Conservation (phyloP, 2,329 filamentous ascomycete species). For the Xylariaceae sp. region DNA sequence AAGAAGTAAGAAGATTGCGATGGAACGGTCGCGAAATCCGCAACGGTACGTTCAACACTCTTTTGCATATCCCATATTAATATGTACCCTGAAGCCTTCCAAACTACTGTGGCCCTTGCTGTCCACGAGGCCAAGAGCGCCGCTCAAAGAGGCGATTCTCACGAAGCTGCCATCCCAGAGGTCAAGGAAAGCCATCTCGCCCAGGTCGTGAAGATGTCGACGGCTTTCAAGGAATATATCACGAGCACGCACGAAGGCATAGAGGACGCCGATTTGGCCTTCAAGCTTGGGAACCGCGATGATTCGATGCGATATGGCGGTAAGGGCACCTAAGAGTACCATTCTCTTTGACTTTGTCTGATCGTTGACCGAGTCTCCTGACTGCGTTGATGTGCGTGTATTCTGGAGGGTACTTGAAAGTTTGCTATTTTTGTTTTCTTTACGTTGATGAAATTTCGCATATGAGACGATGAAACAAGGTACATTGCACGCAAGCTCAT, state of each 20-base stretch:
- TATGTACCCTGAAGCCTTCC: constrained; percentile 8
- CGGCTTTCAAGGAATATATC: constrained; percentile 15
- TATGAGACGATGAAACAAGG: no score
- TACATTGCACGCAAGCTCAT: no score
- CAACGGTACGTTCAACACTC: constrained; percentile 1
- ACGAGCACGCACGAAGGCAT: constrained; percentile 9
- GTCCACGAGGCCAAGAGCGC: constrained; percentile 8
- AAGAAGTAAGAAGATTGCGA: background rate
- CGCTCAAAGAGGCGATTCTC: constrained; percentile 1
- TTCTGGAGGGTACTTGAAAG: no score
- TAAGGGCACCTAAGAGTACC: no score
- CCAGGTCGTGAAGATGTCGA: constrained; percentile 14
- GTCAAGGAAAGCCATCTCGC: constrained; percentile 13
- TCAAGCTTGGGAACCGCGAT: constrained; percentile 5
- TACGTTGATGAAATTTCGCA: no score
- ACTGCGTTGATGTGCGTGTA: no score
- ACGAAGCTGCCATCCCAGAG: constrained; percentile 10
- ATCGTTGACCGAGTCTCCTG: no score
- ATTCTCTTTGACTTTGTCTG: no score
- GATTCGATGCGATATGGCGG: no score
- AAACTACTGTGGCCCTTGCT: constrained; percentile 17
- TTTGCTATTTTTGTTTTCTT: no score
- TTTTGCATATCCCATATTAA: background rate
- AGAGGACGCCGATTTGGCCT: constrained; percentile 11
- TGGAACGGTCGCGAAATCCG: constrained; percentile 10